Percentiles rank a stretch among this genome's conserved stretches.
phyloP scores from a whole-genome alignment of 352 stramenopile genomes.

The Pythium folliculosum region DNA sequence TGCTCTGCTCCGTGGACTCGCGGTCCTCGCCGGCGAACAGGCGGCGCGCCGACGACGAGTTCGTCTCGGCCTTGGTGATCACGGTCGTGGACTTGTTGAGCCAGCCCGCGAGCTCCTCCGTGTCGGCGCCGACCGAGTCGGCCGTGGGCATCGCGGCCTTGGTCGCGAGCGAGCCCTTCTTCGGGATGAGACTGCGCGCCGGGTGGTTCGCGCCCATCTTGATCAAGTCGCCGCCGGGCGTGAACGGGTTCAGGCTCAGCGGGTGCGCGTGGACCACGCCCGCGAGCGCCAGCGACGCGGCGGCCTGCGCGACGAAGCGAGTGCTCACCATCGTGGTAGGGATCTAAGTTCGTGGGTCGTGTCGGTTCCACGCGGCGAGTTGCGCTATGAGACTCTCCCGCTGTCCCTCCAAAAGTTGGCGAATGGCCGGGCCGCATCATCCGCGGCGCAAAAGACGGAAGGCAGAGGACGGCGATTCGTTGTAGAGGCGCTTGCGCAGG shows the following conservation, averaged over 20 bases:
- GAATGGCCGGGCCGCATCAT: slow-evolving; percentile 16
- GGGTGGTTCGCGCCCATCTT: slow-evolving; percentile 17
- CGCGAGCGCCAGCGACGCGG: not conserved
- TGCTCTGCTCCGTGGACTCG: slow-evolving; percentile 14
- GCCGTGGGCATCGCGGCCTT: slow-evolving; percentile 16
- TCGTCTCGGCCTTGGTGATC: slow-evolving; percentile 5
- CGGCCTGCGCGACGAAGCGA: slow-evolving; percentile 7
- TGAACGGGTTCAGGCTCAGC: slow-evolving; percentile 24
- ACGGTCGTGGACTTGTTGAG: slow-evolving; percentile 26
- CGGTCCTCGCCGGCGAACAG: slow-evolving; percentile 4
- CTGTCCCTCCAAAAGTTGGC: slow-evolving; percentile 6
- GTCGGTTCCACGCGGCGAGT: not conserved
- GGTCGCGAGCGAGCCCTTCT: slow-evolving; percentile 11
- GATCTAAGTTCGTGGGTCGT: not conserved
- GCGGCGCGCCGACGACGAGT: not conserved
- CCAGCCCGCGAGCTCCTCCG: slow-evolving; percentile 13
- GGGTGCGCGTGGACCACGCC: slow-evolving; percentile 5
- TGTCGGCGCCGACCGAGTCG: slow-evolving; percentile 8
- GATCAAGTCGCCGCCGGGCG: slow-evolving; percentile 21
- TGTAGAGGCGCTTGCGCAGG: slow-evolving; percentile 12
- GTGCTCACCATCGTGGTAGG: slow-evolving; percentile 1
- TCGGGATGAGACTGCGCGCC: not conserved
- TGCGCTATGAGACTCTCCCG: not conserved
- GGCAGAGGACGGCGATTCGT: not conserved
- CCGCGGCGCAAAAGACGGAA: not conserved